Percentiles rank a stretch among this genome's conserved stretches.
Conservation (phyloP, 176 grass and related monocot genomes). For the Triticum monococcum region DNA sequence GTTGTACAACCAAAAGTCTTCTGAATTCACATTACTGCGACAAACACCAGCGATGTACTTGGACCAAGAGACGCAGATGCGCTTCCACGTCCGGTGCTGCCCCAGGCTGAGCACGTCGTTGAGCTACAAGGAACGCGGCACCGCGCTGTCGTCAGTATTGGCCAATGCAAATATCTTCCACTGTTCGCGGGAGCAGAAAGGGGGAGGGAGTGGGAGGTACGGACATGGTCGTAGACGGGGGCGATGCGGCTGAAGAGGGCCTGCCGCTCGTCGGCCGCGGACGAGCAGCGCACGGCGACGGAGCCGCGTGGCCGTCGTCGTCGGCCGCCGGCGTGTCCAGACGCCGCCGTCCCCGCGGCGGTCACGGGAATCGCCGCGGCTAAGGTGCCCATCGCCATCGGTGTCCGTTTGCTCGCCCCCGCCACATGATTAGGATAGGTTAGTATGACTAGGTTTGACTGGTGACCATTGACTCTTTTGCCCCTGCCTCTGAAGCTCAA, state of each 20-base stretch:
- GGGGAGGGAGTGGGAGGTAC: not conserved
- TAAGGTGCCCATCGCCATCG: conserved; percentile 25
- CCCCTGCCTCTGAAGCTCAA: conserved; percentile 9
- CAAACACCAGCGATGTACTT: conserved; percentile 32
- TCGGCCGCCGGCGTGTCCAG: not conserved
- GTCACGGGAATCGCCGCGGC: conserved; percentile 10
- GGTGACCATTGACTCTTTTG: conserved; percentile 5
- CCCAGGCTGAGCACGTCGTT: conserved; percentile 87
- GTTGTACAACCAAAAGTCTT: not conserved
- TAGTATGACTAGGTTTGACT: conserved; percentile 11
- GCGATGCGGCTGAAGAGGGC: conserved; percentile 78
- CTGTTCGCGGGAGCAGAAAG: too few species aligned
- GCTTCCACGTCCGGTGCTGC: conserved; percentile 86
- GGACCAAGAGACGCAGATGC: conserved; percentile 89
- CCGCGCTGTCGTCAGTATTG: not conserved
- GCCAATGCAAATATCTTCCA: too few species aligned
- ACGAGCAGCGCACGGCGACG: conserved; percentile 13
- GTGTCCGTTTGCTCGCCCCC: conserved; percentile 10
- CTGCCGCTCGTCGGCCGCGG: conserved; percentile 55
- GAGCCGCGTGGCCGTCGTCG: not conserved
- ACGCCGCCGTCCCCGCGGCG: not conserved
- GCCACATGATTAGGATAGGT: conserved; percentile 28
- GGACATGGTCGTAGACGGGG: conserved; percentile 77
- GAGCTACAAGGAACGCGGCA: conserved; percentile 46
- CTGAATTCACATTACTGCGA: not conserved